Evolutionary conservation across 192 early-diverging fungal genomes (phyloP), one percentile per base, ranked within the genome.

Genomic region (Podila minutissima): DNA sequence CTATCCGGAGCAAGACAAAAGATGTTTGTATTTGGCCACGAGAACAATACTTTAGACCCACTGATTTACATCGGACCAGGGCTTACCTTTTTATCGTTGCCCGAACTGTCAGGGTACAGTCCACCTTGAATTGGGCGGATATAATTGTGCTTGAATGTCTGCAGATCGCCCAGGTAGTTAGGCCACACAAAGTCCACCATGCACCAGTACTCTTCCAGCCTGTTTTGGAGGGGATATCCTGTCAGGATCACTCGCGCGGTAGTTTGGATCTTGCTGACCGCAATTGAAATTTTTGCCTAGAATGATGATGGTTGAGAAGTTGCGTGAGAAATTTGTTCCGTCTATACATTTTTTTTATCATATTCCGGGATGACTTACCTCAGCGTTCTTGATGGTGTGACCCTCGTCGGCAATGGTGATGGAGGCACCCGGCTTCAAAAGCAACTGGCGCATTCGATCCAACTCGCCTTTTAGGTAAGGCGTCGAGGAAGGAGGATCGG

Each of bases 201-300:
- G 55, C 84, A 88, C 88, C 89, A 93, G 68, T 94, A 96, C 74
- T 95, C 94, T 49, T 84, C 86, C 29, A 97, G 69, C 46, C 90
- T 88, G 69, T 97, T 97, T 71, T 97, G 96, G 33, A 97, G 82
- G 2, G 96, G 96, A 41, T 89, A 92, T 0, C 96, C 96, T 1
- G 96, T 96, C 68, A 97, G 70, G 55, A 90, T 91, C 26, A 97
- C 74, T 46, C 94, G 83, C 8, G 87, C 86, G 6, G 63, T 78
- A 1, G 93, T 94, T 33, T 82, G 26, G 1, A 96, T 67, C 33
- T 67, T 22, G 29, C 75, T 83, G 13, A 88, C 55, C 0, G 60
- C 67, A 10, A 64, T 26, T 9, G 46, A 38, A 6, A 85, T 35
- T 41, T 73, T 70, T 13, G 83, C 74, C 77, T 85, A 77, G 26